phyloP scores from a whole-genome alignment of 2,329 filamentous ascomycete species.

The Ambrosiella cleistominuta region DNA sequence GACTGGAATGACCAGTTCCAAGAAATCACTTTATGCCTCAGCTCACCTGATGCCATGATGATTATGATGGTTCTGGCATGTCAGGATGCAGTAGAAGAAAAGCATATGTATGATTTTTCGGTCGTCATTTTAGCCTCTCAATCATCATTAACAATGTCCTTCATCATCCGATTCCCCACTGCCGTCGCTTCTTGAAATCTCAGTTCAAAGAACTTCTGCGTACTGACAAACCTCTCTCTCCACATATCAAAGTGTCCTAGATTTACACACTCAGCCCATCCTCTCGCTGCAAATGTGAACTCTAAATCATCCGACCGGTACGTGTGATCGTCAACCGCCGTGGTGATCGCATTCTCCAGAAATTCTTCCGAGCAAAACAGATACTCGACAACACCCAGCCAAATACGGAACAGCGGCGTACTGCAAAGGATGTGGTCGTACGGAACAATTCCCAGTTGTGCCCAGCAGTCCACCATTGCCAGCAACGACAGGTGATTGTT shows the following conservation, averaged over 20 bases:
- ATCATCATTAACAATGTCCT: slow-evolving; percentile 59
- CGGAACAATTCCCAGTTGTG: slow-evolving; percentile 75
- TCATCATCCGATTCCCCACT: slow-evolving; percentile 93
- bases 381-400: slow-evolving; percentile 93
- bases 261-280: slow-evolving; percentile 86
- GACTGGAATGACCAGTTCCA: too few species aligned
- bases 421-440: slow-evolving; percentile 99
- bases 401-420: slow-evolving; percentile 89
- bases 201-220: slow-evolving; percentile 81
- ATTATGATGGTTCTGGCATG: too few species aligned
- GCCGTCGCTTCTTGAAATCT: slow-evolving; percentile 73
- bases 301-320: slow-evolving; percentile 94
- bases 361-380: slow-evolving; percentile 70
- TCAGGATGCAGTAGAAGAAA: too few species aligned
- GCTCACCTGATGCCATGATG: too few species aligned
- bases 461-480: slow-evolving; percentile 98
- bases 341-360: slow-evolving; percentile 69
- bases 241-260: slow-evolving; percentile 89
- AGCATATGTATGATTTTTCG: too few species aligned
- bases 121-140: not conserved
- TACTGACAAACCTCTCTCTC: slow-evolving; percentile 74
- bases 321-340: slow-evolving; percentile 73
- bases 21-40: too few species aligned
- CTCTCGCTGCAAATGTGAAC: slow-evolving; percentile 90
- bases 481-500: slow-evolving; percentile 91